These are phyloP conservation scores for Plectosphaerella plurivora DNA, from an alignment of 2,329 filamentous ascomycete species.

Conservation along the genomic window DNA sequence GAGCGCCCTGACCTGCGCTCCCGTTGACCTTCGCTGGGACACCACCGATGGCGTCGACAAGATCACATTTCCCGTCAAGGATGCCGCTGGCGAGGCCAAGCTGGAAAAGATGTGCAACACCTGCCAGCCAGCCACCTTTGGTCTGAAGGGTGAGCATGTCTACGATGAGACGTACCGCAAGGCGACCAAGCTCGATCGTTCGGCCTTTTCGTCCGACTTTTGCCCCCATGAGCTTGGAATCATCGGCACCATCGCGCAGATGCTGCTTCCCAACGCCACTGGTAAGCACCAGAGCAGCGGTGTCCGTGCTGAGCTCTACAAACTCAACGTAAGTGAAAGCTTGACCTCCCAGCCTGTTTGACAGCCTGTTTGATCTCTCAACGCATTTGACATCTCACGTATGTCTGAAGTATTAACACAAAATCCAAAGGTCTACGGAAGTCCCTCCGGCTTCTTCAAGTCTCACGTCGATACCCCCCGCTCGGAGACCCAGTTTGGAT, in stretches of 20 bases:
- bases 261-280: slow-evolving; percentile 29
- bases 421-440: slow-evolving; percentile 39
- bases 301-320: slow-evolving; percentile 50
- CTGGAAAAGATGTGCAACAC: slow-evolving; percentile 21
- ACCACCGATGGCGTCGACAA: slow-evolving; percentile 5
- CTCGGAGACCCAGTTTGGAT: slow-evolving; percentile 42
- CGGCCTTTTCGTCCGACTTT: slow-evolving; percentile 43
- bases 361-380: too few species aligned
- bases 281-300: slow-evolving; percentile 20
- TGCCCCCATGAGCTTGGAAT: slow-evolving; percentile 47
- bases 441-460: slow-evolving; percentile 44
- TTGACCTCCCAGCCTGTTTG: too few species aligned
- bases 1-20: not conserved
- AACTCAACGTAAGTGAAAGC: slow-evolving; percentile 50
- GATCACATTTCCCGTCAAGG: slow-evolving; percentile 9
- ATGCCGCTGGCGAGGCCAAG: not conserved
- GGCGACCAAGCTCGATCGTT: slow-evolving; percentile 44
- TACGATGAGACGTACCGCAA: slow-evolving; percentile 48
- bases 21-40: slow-evolving; percentile 15
- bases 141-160: slow-evolving; percentile 37
- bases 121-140: slow-evolving; percentile 44
- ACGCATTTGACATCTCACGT: too few species aligned
- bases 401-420: not conserved
- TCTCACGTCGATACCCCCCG: slow-evolving; percentile 51
- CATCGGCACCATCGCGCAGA: slow-evolving; percentile 42